Conservation (phyloP, 176 grass and related monocot species). For the Eragrostis nindensis region DNA sequence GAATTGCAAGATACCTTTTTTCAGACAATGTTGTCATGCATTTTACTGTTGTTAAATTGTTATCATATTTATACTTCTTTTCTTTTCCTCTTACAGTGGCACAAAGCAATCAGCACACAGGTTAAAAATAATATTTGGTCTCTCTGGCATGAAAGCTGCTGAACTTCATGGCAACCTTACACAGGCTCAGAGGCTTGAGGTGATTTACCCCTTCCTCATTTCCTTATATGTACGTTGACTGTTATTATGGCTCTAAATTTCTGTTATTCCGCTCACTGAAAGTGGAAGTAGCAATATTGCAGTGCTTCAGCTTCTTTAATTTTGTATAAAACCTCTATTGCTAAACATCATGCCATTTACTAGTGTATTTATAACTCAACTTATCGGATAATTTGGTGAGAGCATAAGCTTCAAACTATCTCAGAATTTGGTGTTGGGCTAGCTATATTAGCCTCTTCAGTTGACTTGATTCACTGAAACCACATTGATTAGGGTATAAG, state of each 20-base stretch:
- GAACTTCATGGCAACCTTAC: slow-evolving; percentile 99
- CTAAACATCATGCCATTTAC: neutral
- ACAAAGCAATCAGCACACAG: slow-evolving; percentile 94
- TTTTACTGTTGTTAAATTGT: neutral
- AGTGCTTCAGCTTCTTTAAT: neutral
- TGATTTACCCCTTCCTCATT: slow-evolving; percentile 43
- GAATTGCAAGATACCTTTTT: neutral
- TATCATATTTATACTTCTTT: slow-evolving; percentile 38
- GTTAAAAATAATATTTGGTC: slow-evolving; percentile 97
- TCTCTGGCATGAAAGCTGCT: slow-evolving; percentile 87
- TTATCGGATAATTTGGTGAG: neutral
- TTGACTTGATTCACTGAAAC: neutral
- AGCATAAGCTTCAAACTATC: neutral
- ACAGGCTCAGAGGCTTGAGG: slow-evolving; percentile 93
- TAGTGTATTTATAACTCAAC: neutral
- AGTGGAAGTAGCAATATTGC: neutral
- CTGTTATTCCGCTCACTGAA: neutral
- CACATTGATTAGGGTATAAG: neutral
- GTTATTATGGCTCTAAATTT: neutral
- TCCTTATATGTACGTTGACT: neutral
- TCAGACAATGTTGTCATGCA: neutral
- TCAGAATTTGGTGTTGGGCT: neutral
- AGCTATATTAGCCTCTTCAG: neutral
- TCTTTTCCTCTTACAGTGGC: slow-evolving; percentile 51
- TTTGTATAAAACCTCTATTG: neutral